Percentiles rank a stretch among this genome's conserved stretches.
These are phyloP conservation scores for Suillus discolor DNA, from an alignment of 768 basidiomycete genomes.

Conservation along the genomic window DNA sequence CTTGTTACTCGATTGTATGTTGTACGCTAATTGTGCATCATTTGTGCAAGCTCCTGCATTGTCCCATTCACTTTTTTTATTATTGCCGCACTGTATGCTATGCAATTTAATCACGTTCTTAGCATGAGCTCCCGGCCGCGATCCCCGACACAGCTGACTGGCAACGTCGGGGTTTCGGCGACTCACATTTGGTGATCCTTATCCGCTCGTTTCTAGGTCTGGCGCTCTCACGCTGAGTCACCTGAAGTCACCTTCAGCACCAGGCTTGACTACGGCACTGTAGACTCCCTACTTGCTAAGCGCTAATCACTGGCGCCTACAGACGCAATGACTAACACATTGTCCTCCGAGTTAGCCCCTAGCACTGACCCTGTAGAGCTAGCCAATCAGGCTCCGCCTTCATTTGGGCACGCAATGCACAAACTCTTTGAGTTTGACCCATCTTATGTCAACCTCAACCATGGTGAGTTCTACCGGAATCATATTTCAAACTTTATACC, in stretches of 20 bases:
- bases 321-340: neutral
- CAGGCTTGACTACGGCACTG: too few relatives aligned
- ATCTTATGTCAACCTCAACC: conserved; percentile 65
- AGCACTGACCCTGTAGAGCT: conserved; percentile 14
- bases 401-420: conserved; percentile 59
- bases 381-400: conserved; percentile 35
- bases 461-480: conserved; percentile 42
- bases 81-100: neutral
- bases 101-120: neutral
- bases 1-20: neutral
- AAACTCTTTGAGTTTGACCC: conserved; percentile 20
- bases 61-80: neutral
- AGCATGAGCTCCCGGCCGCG: neutral
- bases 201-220: neutral
- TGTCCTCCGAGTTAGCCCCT: neutral
- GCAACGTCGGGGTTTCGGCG: neutral
- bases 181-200: neutral
- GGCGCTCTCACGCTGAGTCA: neutral
- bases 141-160: neutral
- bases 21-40: neutral
- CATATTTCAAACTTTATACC: neutral
- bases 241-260: neutral
- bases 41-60: neutral
- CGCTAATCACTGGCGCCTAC: neutral
- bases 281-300: too few relatives aligned